Base-by-base conservation (phyloP, 345 rosid species). In the Bruguiera gymnorhiza region DNA sequence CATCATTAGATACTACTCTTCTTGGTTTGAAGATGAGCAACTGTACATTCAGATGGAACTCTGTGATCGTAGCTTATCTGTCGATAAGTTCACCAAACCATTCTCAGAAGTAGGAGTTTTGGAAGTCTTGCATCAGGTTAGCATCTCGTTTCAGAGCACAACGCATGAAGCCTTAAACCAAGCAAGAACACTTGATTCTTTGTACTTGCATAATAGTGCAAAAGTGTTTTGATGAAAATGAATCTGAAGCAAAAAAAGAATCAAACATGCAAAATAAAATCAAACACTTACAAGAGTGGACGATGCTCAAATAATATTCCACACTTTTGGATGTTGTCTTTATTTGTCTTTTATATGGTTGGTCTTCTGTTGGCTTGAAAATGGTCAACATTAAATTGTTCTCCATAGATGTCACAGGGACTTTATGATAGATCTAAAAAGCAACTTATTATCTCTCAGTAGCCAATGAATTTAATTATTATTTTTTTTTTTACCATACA, bases 11-110 rank as follows among this genome's bases (percentile, higher is more conserved):
- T 96, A 90, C 74, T 89, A 85, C 84, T 80, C 84, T 74, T 89
- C 99, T 27, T 96, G 99, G 99, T 92, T 96, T 76, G 99, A 96
- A 77, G 79, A 88, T 72, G 96, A 88, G 76, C 90, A 96, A 67
- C 85, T 96, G 36, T 90, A 96, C 86, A 92, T 96, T 80, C 98
- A 96, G 77, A 86, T 92, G 84, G 99, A 96, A 81, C 88, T 96
- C 20, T 92, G 99, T 43, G 93, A 96, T 80, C 74, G 73, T 87
- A 89, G 95, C 83, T 83, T 96, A 76, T 89, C 96, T 70, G 73
- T 73, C 64, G 73, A 80, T 58, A 88, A 64, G 63, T 65, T 69
- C 75, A 78, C 77, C 39, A 71, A 69, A 39, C 74, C 73, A 68
- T 76, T 79, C 66, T 79, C 89, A 9, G 95, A 89, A 75, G 81